Base-by-base conservation (phyloP, 331 rosid species). In the Arachis monticola region DNA sequence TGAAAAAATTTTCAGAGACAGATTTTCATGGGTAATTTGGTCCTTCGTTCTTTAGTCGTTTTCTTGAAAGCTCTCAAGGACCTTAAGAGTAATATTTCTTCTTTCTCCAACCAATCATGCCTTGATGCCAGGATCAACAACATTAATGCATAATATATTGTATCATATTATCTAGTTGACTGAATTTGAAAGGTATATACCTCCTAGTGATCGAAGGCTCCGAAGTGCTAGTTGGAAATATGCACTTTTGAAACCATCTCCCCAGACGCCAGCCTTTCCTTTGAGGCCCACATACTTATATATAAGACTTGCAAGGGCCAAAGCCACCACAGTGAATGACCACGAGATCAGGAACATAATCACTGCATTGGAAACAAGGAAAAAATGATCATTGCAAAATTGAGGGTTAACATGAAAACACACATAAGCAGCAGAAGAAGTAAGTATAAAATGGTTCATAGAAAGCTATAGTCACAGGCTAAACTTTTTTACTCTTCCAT, bases 191-290 rank as follows among this genome's bases (percentile, higher is more conserved):
- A 67, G 60, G 74, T 70, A 22, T 70, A 22, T 78, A 95, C 99
- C 99, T 89, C 99, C 99, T 8, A 95, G 90, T 1, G 99, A 92
- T 77, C 99, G 89, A 74, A 95, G 98, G 82, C 99, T 95, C 38
- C 97, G 99, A 62, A 95, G 99, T 79, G 99, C 99, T n/a, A 95
- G 83, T 78, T 95, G 99, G 87, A 95, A 95, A 82, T 95, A 95
- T 64, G 99, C 99, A 78, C 99, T 95, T 93, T 95, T 95, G 83
- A 95, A 92, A 84, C 99, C 99, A 68, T 95, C 99, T 81, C 99
- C 99, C 99, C 99, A 95, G 83, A 90, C 99, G 67, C 99, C 99
- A 60, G 98, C 99, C 89, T 95, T 95, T 74, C 99, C 99, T 81
- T 93, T 88, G 76, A 95, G 70, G 86, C 98, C 81, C 79, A 95